Evolutionary conservation across 192 early-diverging fungal genomes (phyloP).

Genomic region (Phlyctochytrium arcticum): DNA sequence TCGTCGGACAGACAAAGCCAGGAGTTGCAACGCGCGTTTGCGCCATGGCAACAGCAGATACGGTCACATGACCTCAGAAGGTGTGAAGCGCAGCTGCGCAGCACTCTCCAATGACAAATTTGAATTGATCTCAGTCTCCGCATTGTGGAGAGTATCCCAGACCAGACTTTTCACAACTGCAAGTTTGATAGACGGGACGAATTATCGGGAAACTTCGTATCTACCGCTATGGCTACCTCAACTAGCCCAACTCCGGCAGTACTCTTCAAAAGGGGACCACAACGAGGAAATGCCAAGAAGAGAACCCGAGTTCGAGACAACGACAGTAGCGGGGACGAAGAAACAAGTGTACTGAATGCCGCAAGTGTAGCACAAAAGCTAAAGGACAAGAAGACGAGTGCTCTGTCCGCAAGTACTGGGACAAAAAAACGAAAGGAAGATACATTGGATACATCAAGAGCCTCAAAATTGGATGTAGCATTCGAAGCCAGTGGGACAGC

Average conservation of each 20-base stretch:
- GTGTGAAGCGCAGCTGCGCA: too few relatives aligned
- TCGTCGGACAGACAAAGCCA: too few relatives aligned
- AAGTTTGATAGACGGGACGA: too few relatives aligned
- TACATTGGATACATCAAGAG: neutral
- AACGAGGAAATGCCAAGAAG: neutral
- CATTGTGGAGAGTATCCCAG: too few relatives aligned
- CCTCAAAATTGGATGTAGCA: constrained; percentile 8
- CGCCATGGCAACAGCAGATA: too few relatives aligned
- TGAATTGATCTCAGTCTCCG: too few relatives aligned
- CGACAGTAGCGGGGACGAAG: constrained; percentile 9
- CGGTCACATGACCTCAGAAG: too few relatives aligned
- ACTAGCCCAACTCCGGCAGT: neutral
- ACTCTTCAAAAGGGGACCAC: neutral
- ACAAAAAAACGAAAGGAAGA: constrained; percentile 15
- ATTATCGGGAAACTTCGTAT: too few relatives aligned
- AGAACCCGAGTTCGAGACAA: neutral
- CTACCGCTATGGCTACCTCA: too few relatives aligned
- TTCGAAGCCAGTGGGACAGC: constrained; percentile 39
- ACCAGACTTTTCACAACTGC: too few relatives aligned
- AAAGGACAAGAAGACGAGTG: neutral
- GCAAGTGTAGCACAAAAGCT: constrained; percentile 15
- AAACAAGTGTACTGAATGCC: neutral
- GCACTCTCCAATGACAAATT: too few relatives aligned
- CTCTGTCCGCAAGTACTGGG: constrained; percentile 4
- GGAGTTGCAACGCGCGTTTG: too few relatives aligned